A percentile compares a stretch with the other conserved stretches of the same genome.
These are phyloP conservation scores for Chaetomiaceae sp. DNA, from an alignment of 2,329 filamentous ascomycete genomes.

Conservation along the genomic window DNA sequence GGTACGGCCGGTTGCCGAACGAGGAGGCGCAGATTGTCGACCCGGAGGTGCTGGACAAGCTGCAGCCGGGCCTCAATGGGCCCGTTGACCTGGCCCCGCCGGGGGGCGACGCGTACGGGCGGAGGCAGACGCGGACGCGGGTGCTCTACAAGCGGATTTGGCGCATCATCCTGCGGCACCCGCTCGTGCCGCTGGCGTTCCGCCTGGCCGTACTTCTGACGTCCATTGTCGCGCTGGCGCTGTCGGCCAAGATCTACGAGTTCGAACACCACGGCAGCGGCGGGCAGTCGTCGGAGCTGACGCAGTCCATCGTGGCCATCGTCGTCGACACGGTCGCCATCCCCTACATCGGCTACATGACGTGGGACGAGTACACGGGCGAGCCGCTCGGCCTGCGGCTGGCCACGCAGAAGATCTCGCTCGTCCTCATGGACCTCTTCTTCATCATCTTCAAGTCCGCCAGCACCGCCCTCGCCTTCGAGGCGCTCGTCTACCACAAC, in stretches of 20 bases:
- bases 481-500: constrained; percentile 61
- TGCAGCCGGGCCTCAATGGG: constrained; percentile 44
- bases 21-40: constrained; percentile 45
- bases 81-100: constrained; percentile 31
- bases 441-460: constrained; percentile 98
- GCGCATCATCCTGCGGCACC: constrained; percentile 67
- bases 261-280: constrained; percentile 42
- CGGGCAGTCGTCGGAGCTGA: constrained; percentile 46
- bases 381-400: constrained; percentile 85
- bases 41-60: constrained; percentile 35
- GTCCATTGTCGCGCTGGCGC: constrained; percentile 71
- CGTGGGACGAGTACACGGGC: constrained; percentile 91
- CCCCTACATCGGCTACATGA: constrained; percentile 88
- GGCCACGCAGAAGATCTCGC: constrained; percentile 75
- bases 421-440: constrained; percentile 86
- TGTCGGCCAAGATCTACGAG: constrained; percentile 69
- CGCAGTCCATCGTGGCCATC: constrained; percentile 82
- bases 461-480: constrained; percentile 84
- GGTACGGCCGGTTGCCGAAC: constrained; percentile 42
- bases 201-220: constrained; percentile 78
- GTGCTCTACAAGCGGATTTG: constrained; percentile 55
- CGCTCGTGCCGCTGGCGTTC: constrained; percentile 78
- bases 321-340: constrained; percentile 83
- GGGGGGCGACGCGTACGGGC: constrained; percentile 20
- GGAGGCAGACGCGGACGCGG: constrained; percentile 33